Conservation (phyloP, 2,329 filamentous ascomycete genomes). For the Calonectria multiphialidica region DNA sequence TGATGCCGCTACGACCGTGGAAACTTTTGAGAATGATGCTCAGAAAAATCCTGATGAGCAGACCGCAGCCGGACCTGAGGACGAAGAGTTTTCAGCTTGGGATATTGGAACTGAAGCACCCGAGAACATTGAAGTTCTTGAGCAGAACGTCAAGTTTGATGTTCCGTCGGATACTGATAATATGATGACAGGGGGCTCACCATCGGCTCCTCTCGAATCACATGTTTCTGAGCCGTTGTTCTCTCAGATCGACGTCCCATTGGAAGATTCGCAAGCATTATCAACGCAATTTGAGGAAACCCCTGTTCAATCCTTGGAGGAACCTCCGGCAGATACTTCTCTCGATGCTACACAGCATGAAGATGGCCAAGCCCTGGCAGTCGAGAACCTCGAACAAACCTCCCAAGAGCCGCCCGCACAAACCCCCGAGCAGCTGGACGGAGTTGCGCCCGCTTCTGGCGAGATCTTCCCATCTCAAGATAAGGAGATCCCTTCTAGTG, state of each 20-base stretch:
- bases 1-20: neutral
- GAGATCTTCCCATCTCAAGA: conserved; percentile 20
- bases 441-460: neutral
- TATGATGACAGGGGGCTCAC: conserved; percentile 7
- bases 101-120: conserved; percentile 9
- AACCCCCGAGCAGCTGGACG: neutral
- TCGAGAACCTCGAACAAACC: conserved; percentile 23
- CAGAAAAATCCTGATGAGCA: neutral
- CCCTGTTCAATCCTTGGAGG: neutral
- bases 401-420: conserved; percentile 23
- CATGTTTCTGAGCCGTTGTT: conserved; percentile 48
- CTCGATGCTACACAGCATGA: conserved; percentile 23
- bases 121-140: neutral
- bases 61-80: neutral
- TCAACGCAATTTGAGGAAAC: conserved; percentile 39
- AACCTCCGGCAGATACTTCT: neutral
- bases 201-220: conserved; percentile 30
- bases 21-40: neutral
- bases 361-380: conserved; percentile 7
- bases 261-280: conserved; percentile 41
- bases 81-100: conserved; percentile 21
- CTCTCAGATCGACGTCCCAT: conserved; percentile 44
- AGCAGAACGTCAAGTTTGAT: neutral
- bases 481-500: conserved; percentile 33
- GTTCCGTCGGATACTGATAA: neutral